Conservation (phyloP, 2,329 filamentous ascomycete genomes). For the Penicillium glabrum region DNA sequence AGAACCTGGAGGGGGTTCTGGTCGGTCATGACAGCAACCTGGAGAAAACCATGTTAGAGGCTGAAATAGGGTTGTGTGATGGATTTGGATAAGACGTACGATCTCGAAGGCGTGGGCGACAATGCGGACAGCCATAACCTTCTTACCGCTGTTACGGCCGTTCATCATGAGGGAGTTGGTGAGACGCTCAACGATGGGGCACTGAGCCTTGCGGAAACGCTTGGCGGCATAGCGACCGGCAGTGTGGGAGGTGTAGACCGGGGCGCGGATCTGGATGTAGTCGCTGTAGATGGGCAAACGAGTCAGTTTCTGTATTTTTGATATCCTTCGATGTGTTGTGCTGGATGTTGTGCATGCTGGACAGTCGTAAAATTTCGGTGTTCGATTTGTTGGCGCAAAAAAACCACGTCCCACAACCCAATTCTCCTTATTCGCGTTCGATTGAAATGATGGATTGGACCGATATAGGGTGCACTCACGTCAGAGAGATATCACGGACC, state of each 20-base stretch:
- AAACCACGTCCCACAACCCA: neutral
- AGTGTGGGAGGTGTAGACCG: slow-evolving; percentile 98
- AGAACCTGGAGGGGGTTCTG: slow-evolving; percentile 99
- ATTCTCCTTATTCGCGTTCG: slow-evolving; percentile 14
- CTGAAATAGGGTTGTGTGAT: slow-evolving; percentile 9
- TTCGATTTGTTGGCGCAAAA: neutral
- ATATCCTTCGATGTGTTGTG: neutral
- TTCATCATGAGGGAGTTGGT: slow-evolving; percentile 99
- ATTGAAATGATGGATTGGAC: slow-evolving; percentile 7
- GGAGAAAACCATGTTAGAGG: slow-evolving; percentile 23
- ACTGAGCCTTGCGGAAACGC: slow-evolving; percentile 99
- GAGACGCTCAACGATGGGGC: slow-evolving; percentile 99
- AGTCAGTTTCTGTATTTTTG: slow-evolving; percentile 30
- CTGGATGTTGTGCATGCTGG: neutral
- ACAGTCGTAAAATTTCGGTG: neutral
- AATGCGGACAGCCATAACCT: slow-evolving; percentile 99
- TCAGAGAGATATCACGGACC: slow-evolving; percentile 99
- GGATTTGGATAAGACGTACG: slow-evolving; percentile 61
- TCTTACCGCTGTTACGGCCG: slow-evolving; percentile 99
- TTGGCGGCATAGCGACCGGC: slow-evolving; percentile 98
- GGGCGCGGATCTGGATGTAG: slow-evolving; percentile 99
- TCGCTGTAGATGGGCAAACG: slow-evolving; percentile 63
- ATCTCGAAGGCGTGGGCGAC: slow-evolving; percentile 99
- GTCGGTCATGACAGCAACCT: slow-evolving; percentile 99
- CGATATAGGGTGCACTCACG: slow-evolving; percentile 62